Conservation (phyloP, 73 alveolate species). For the Paramecium pentaurelia region DNA sequence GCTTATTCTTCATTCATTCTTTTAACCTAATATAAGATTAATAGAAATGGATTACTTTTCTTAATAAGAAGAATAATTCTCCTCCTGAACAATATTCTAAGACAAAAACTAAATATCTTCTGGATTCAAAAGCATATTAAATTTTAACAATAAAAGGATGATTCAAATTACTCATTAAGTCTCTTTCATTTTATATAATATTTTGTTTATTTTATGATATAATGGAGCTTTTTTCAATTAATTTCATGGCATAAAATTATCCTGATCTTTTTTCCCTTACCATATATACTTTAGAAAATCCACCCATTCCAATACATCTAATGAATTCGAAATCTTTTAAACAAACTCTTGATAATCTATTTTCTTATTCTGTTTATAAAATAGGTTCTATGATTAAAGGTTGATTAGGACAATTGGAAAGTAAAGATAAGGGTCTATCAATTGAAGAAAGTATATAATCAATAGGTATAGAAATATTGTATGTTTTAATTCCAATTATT, state of each 20-base stretch:
- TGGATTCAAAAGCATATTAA: conserved; percentile 85
- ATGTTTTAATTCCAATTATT: conserved; percentile 3
- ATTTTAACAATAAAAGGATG: conserved; percentile 87
- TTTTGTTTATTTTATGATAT: not conserved
- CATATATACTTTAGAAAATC: conserved; percentile 18
- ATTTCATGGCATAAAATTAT: conserved; percentile 34
- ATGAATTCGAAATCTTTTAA: conserved; percentile 27
- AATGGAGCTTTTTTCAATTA: conserved; percentile 8
- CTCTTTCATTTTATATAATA: conserved; percentile 76
- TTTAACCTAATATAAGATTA: not conserved
- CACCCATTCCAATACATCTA: conserved; percentile 55
- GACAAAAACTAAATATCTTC: conserved; percentile 78
- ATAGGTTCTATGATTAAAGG: conserved; percentile 31
- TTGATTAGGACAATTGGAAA: not conserved
- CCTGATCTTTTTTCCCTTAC: conserved; percentile 23
- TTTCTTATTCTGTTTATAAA: not conserved
- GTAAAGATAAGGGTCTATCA: not conserved
- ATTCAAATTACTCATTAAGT: conserved; percentile 70
- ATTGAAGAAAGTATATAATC: conserved; percentile 10
- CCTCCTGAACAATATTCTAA: conserved; percentile 90
- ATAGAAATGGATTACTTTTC: conserved; percentile 56
- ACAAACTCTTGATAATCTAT: not conserved
- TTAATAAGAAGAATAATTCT: not conserved
- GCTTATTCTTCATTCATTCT: conserved; percentile 68
- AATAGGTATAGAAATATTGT: not conserved